phyloP scores from a whole-genome alignment of 1,284 basidiomycete genomes.

The Afroboletus lepidellus region DNA sequence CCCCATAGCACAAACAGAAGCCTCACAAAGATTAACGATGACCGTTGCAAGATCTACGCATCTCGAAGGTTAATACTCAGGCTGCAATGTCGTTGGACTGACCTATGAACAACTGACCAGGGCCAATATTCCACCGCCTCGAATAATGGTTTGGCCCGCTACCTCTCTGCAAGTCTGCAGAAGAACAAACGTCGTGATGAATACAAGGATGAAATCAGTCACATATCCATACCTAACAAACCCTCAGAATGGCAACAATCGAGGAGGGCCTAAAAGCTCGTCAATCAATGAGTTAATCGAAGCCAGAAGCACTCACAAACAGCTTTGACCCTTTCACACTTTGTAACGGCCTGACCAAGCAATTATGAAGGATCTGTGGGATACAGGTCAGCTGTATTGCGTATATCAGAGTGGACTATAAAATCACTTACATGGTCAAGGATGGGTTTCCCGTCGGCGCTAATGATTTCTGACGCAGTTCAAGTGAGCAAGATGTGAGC shows the following conservation, averaged over 20 bases:
- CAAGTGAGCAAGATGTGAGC: slow-evolving; percentile 4
- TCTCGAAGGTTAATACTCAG: background rate
- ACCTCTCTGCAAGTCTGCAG: slow-evolving; percentile 20
- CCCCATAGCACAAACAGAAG: background rate
- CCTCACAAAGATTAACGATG: slow-evolving; percentile 15
- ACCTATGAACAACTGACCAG: slow-evolving; percentile 23
- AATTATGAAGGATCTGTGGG: slow-evolving; percentile 21
- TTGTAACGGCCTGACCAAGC: slow-evolving; percentile 19
- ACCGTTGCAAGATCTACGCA: slow-evolving; percentile 7
- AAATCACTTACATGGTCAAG: slow-evolving; percentile 20
- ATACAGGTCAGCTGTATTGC: background rate
- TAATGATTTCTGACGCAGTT: slow-evolving; percentile 20
- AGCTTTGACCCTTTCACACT: slow-evolving; percentile 19
- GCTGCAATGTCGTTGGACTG: background rate
- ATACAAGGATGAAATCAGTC: background rate
- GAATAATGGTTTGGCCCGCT: slow-evolving; percentile 18
- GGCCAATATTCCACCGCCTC: slow-evolving; percentile 15
- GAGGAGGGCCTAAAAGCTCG: slow-evolving; percentile 22
- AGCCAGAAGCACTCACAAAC: slow-evolving; percentile 14
- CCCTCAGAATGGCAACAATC: slow-evolving; percentile 35
- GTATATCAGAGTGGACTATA: background rate
- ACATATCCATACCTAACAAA: slow-evolving; percentile 21
- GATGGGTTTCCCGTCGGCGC: slow-evolving; percentile 22
- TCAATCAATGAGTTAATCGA: background rate
- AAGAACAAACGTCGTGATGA: background rate